Conservation (phyloP, 2,329 filamentous ascomycete species). For the Phaeomoniella chlamydospora region DNA sequence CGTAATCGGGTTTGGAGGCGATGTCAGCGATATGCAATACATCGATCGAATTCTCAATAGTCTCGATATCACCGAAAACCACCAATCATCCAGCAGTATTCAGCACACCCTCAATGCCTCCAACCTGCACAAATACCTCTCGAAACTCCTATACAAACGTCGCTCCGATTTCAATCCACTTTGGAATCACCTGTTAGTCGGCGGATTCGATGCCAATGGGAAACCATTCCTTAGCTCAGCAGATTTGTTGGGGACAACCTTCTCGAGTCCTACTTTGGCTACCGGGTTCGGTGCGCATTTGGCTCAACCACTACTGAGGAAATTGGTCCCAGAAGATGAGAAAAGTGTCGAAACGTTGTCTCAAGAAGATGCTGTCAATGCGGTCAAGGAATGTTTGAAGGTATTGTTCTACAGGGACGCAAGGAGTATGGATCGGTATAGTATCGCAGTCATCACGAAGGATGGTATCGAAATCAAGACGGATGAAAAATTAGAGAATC, state of each 20-base stretch:
- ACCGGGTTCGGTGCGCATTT: slow-evolving; percentile 90
- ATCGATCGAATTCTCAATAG: slow-evolving; percentile 79
- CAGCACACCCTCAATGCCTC: slow-evolving; percentile 58
- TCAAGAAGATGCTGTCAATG: slow-evolving; percentile 63
- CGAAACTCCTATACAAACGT: slow-evolving; percentile 90
- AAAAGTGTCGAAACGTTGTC: slow-evolving; percentile 47
- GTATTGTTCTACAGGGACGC: slow-evolving; percentile 96
- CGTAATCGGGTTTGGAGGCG: slow-evolving; percentile 86
- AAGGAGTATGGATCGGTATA: slow-evolving; percentile 80
- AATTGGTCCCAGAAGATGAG: slow-evolving; percentile 70
- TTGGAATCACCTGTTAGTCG: slow-evolving; percentile 91
- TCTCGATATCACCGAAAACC: slow-evolving; percentile 79
- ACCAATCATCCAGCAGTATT: slow-evolving; percentile 38
- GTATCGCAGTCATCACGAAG: slow-evolving; percentile 76
- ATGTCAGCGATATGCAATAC: slow-evolving; percentile 99
- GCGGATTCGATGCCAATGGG: slow-evolving; percentile 64
- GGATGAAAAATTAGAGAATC: slow-evolving; percentile 75
- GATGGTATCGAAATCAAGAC: slow-evolving; percentile 71
- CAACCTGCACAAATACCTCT: slow-evolving; percentile 92
- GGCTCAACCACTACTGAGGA: slow-evolving; percentile 80
- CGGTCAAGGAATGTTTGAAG: slow-evolving; percentile 92
- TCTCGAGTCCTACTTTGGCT: slow-evolving; percentile 72
- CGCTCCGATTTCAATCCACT: slow-evolving; percentile 92
- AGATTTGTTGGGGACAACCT: slow-evolving; percentile 87
- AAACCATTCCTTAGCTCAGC: slow-evolving; percentile 83